Evolutionary conservation across 768 basidiomycete genomes (phyloP).

Genomic region (Auricularia sp.): DNA sequence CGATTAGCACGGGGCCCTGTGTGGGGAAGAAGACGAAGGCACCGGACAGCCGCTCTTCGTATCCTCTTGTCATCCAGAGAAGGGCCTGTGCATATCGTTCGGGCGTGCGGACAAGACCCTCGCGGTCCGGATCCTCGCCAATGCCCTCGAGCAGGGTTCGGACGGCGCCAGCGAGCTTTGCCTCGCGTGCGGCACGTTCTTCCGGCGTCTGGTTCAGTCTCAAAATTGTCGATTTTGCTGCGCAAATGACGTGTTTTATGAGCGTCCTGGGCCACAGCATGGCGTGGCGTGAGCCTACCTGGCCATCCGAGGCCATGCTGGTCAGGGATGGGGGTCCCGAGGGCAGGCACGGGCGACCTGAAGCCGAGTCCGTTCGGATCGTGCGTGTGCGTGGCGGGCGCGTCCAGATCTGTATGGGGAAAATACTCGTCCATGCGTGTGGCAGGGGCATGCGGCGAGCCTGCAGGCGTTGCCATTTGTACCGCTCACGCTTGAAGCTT

Average conservation of each 20-base stretch:
- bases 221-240: conserved; percentile 83
- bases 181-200: conserved; percentile 62
- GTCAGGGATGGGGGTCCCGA: conserved; percentile 36
- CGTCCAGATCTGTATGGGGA: neutral
- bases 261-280: neutral
- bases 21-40: conserved; percentile 5
- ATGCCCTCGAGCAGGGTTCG: conserved; percentile 92
- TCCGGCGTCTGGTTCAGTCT: conserved; percentile 71
- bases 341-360: conserved; percentile 17
- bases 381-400: neutral
- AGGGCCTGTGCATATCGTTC: conserved; percentile 94
- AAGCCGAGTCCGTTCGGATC: neutral
- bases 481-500: neutral
- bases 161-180: conserved; percentile 72
- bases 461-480: neutral
- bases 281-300: conserved; percentile 34
- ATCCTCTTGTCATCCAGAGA: conserved; percentile 98
- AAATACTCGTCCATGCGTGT: neutral
- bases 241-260: conserved; percentile 1
- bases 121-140: conserved; percentile 94
- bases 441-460: neutral
- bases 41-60: conserved; percentile 92
- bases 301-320: conserved; percentile 88
- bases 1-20: neutral
- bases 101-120: conserved; percentile 85